Percentiles rank a stretch among this genome's conserved stretches.
Conservation (phyloP, 2,329 filamentous ascomycete species). For the Diaporthe australafricana region DNA sequence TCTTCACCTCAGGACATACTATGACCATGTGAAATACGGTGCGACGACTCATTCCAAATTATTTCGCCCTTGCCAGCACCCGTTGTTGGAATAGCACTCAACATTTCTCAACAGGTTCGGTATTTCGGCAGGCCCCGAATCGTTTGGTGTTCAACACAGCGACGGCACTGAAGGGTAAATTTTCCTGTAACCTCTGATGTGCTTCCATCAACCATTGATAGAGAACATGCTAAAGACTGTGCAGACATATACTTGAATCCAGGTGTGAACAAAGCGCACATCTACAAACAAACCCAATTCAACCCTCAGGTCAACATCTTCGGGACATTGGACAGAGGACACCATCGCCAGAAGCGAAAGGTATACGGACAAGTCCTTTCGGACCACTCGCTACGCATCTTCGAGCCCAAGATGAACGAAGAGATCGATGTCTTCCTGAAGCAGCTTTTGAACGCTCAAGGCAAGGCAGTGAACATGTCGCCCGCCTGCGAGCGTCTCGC, state of each 20-base stretch:
- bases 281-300: not conserved
- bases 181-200: not conserved
- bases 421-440: slow-evolving; percentile 21
- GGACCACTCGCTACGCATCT: slow-evolving; percentile 38
- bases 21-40: slow-evolving; percentile 19
- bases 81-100: not conserved
- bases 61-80: too few species aligned
- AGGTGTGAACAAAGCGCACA: not conserved
- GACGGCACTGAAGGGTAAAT: not conserved
- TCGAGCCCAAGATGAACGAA: slow-evolving; percentile 38
- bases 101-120: not conserved
- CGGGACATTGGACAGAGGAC: slow-evolving; percentile 33
- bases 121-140: not conserved
- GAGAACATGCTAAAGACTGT: not conserved
- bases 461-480: not conserved
- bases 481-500: not conserved
- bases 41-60: not conserved
- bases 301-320: slow-evolving; percentile 19
- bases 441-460: not conserved
- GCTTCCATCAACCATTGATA: too few species aligned
- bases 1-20: slow-evolving; percentile 10
- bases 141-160: not conserved
- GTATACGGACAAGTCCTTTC: slow-evolving; percentile 36
- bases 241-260: not conserved
- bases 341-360: slow-evolving; percentile 36